phyloP scores from a whole-genome alignment of 306 rosid genomes.

The Casuarina glauca region DNA sequence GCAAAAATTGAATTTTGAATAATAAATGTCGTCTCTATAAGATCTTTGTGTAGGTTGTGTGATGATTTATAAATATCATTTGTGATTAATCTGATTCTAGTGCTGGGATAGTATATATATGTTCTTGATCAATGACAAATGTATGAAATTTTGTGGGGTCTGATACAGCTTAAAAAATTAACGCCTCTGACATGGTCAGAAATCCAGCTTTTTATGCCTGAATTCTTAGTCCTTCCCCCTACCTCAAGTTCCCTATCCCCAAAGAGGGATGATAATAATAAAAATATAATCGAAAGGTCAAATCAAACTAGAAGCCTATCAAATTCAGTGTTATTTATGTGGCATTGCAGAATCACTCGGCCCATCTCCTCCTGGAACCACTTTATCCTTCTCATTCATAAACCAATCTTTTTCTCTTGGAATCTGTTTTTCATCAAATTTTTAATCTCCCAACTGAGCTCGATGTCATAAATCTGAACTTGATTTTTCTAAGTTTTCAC shows the following conservation, averaged over 20 bases:
- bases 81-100: not conserved
- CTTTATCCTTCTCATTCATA: not conserved
- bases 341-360: not conserved
- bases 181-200: not conserved
- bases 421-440: not conserved
- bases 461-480: not conserved
- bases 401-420: not conserved
- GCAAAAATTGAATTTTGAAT: conserved; percentile 1
- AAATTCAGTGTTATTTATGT: not conserved
- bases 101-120: not conserved
- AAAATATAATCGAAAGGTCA: not conserved
- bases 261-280: not conserved
- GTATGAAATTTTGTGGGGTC: not conserved
- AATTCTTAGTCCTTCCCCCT: not conserved
- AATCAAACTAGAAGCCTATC: not conserved
- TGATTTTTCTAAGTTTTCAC: not conserved
- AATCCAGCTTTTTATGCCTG: not conserved
- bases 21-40: not conserved
- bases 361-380: not conserved
- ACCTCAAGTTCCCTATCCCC: not conserved
- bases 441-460: not conserved
- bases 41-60: not conserved
- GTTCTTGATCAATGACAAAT: not conserved
- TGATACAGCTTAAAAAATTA: too few relatives aligned
- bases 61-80: not conserved